Evolutionary conservation across 2,329 filamentous ascomycete genomes (phyloP), one percentile per base, ranked within the genome.

Genomic region (Chaetomiaceae sp.): DNA sequence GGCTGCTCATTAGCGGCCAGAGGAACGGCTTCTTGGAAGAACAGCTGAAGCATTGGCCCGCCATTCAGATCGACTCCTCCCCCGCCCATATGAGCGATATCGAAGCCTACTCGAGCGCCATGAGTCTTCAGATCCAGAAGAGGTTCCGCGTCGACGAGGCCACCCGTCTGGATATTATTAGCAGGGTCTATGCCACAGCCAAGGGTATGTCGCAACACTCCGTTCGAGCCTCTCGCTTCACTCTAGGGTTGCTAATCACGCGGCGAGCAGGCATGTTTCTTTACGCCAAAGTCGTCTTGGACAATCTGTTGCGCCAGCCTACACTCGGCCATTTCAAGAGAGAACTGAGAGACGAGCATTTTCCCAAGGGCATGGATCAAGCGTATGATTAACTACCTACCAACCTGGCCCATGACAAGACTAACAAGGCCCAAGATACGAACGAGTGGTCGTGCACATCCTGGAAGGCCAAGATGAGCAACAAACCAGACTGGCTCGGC

Each of bases 311-410:
- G 34, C 11, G n/a, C 23, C 46, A 48, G 14, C 46, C n/a, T 5
- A 48, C 46, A n/a, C 46, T 22, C 14, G 23, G 20, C 17, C 36
- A 48, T 23, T 48, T 48, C 36, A 48, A 48, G 11, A 39, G 36
- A 23, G 46, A 48, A 7, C 27, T 48, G 3, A 11, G 22, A 17
- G 25, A 20, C 8, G 36, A 48, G 6, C 39, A 48, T 33, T 39
- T 47, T 17, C 46, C 46, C 2, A 48, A 40, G 15, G 46, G 25
- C 36, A 29, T 48, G 46, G 14, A 40, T 14, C 46, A 48, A 33
- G 46, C 46, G 46, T 48, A 39, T 19, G 25, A 12, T 29, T 19
- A 17, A 15, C 25, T 4, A 17, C 17, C 1, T n/a, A 4, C 3
- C 31, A 22, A 39, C 4, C 12, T 23, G 20, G 3, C 15, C 12